phyloP scores from a whole-genome alignment of 2,329 filamentous ascomycete genomes.

The Tolypocladium ophioglossoides region DNA sequence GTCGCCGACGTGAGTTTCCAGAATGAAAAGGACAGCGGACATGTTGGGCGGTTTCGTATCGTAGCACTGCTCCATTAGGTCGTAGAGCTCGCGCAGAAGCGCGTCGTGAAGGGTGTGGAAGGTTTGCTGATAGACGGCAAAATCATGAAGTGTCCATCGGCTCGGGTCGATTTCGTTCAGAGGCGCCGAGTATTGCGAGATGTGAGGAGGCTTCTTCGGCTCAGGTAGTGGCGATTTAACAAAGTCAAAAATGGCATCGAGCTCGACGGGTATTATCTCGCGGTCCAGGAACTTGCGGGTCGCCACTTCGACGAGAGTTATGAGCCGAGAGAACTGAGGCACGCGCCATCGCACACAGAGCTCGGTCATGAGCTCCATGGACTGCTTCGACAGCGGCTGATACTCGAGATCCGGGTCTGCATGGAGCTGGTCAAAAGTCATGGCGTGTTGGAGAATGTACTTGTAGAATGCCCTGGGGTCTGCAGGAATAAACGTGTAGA shows the following conservation, averaged over 20 bases:
- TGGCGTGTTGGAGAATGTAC: conserved; percentile 66
- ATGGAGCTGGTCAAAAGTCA: conserved; percentile 54
- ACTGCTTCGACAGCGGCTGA: conserved; percentile 60
- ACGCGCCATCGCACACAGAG: conserved; percentile 83
- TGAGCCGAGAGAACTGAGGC: conserved; percentile 67
- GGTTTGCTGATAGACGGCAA: conserved; percentile 61
- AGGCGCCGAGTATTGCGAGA: conserved; percentile 39
- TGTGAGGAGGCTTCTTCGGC: conserved; percentile 50
- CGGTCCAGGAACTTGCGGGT: conserved; percentile 77
- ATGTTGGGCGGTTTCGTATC: conserved; percentile 78
- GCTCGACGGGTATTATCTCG: conserved; percentile 67
- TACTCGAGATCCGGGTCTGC: conserved; percentile 37
- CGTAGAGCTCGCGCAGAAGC: conserved; percentile 76
- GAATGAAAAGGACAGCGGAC: conserved; percentile 65
- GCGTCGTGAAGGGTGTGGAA: conserved; percentile 69
- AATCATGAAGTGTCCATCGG: conserved; percentile 60
- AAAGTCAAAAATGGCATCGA: conserved; percentile 75
- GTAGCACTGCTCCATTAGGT: conserved; percentile 79
- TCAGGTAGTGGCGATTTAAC: conserved; percentile 63
- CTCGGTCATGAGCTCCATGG: conserved; percentile 74
- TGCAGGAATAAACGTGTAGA: conserved; percentile 82
- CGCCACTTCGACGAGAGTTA: conserved; percentile 76
- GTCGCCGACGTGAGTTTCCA: conserved; percentile 71
- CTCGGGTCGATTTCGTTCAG: conserved; percentile 46
- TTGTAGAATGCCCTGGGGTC: conserved; percentile 78